Base-by-base conservation (phyloP, 2,329 filamentous ascomycete species). In the Orbilia brochopaga region DNA sequence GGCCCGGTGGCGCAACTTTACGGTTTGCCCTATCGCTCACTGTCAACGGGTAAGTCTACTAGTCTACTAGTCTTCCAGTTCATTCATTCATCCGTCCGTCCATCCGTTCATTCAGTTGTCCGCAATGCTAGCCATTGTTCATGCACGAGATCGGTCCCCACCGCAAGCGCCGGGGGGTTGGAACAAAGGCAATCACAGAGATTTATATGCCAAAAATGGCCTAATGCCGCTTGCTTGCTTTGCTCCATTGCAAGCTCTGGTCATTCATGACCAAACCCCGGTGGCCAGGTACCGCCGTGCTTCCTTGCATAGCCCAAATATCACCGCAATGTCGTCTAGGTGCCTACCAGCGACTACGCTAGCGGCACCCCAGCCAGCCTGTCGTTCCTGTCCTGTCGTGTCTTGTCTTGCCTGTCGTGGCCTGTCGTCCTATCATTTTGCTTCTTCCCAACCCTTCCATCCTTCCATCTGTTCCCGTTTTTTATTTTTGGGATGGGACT, bases 401-500 rank as follows among this genome's bases (percentile, higher is more conserved):
- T 32, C 27, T 32, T 32, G 27, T 32, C 27, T 3, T 32, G 27
- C 27, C 27, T 32, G 27, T 32, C 27, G 27, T 32, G 27, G 3
- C 27, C 8, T 32, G 4, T 8, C 27, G 8, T 3, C 27, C 27
- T 32, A 32, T 32, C 27, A 8, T 32, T 48, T 48, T 61, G 52
- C 24, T 37, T 58, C 30, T 17, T 53, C 32, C 40, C 17, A 40
- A 17, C 40, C 21, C 48, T 44, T 35, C n/a, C 1, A 37, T 50
- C 11, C 42, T 61, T n/a, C n/a, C n/a, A n/a, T n/a, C n/a, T n/a
- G n/a, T n/a, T n/a, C n/a, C n/a, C n/a, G n/a, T n/a, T n/a, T n/a
- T 70, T 70, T 59, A 70, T 63, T 69, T 69, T 69, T 69, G 65
- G 65, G 52, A 52, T 6, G 53, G 52, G 52, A 15, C 44, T 62